A percentile compares a stretch with the other conserved stretches of the same genome.
These are phyloP conservation scores for Debaryomyces psychrophilus DNA, from an alignment of 1,139 yeast species.

Conservation along the genomic window DNA sequence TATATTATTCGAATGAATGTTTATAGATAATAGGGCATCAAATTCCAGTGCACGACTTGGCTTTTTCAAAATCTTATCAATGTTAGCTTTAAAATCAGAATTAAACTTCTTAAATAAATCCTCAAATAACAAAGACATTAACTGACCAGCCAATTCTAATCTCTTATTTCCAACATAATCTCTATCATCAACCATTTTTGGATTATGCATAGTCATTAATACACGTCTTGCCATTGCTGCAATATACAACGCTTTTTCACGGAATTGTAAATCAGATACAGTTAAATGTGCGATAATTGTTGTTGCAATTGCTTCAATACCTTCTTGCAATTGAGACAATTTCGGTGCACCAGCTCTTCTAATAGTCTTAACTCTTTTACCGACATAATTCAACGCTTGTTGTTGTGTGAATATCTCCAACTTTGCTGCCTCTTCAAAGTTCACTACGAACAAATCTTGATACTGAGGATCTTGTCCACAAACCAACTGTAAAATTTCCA, in stretches of 20 bases:
- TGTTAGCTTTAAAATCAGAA: slow-evolving; percentile 88
- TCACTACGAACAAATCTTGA: slow-evolving; percentile 89
- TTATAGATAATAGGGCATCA: slow-evolving; percentile 86
- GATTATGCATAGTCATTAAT: slow-evolving; percentile 92
- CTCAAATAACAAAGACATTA: slow-evolving; percentile 91
- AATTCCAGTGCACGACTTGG: slow-evolving; percentile 95
- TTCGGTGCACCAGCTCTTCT: slow-evolving; percentile 86
- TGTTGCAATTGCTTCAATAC: slow-evolving; percentile 95
- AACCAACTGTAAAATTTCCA: slow-evolving; percentile 90
- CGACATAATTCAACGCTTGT: slow-evolving; percentile 90
- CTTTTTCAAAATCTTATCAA: slow-evolving; percentile 89
- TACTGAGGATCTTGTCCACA: slow-evolving; percentile 87
- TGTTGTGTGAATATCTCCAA: slow-evolving; percentile 87
- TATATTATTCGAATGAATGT: slow-evolving; percentile 88
- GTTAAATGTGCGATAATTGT: slow-evolving; percentile 95
- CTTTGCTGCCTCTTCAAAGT: slow-evolving; percentile 91
- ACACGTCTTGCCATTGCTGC: slow-evolving; percentile 98
- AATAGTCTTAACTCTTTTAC: slow-evolving; percentile 87
- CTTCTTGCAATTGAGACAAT: slow-evolving; percentile 83
- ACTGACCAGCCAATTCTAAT: slow-evolving; percentile 94
- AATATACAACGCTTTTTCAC: slow-evolving; percentile 91
- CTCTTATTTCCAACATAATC: slow-evolving; percentile 99
- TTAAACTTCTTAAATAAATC: slow-evolving; percentile 96
- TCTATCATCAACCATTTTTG: slow-evolving; percentile 95
- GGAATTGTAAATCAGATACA: slow-evolving; percentile 81